Evolutionary conservation across 1,284 basidiomycete species (phyloP).

Genomic region (Coniferiporia sulphurascens): DNA sequence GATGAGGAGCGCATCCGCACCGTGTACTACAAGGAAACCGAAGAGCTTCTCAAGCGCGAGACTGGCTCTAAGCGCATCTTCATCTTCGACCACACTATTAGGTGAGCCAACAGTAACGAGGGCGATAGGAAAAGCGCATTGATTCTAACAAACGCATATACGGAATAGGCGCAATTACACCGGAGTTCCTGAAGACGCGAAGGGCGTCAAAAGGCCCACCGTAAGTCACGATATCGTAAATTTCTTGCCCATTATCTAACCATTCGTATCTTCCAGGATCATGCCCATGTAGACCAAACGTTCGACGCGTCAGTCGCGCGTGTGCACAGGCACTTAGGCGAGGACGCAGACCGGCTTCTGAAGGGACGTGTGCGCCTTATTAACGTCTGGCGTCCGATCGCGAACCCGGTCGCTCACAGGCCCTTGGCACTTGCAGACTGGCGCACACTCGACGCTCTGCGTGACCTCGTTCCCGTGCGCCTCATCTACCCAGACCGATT

Average conservation of each 20-base stretch:
- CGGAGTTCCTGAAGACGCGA: neutral
- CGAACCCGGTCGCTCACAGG: conserved; percentile 38
- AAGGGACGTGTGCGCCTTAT: conserved; percentile 49
- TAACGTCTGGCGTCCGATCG: conserved; percentile 53
- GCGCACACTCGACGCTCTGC: conserved; percentile 31
- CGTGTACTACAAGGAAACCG: conserved; percentile 26
- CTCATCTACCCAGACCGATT: conserved; percentile 31
- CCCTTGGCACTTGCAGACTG: conserved; percentile 47
- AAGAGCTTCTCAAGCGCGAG: conserved; percentile 26
- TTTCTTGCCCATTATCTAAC: conserved; percentile 1
- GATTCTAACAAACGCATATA: conserved; percentile 15
- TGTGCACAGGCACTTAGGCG: conserved; percentile 48
- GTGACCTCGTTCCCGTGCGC: conserved; percentile 32
- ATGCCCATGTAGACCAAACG: conserved; percentile 58
- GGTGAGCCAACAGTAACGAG: neutral
- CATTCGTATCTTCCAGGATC: conserved; percentile 20
- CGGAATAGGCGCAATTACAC: conserved; percentile 7
- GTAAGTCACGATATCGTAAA: conserved; percentile 5
- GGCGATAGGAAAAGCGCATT: conserved; percentile 13
- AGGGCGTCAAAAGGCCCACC: neutral
- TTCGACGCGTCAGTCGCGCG: conserved; percentile 41
- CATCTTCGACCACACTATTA: conserved; percentile 25
- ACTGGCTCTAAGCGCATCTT: conserved; percentile 26
- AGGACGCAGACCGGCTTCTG: conserved; percentile 41
- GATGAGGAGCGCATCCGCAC: conserved; percentile 23